phyloP scores from a whole-genome alignment of 148 eudicot species.

The Fallopia convolvulus region DNA sequence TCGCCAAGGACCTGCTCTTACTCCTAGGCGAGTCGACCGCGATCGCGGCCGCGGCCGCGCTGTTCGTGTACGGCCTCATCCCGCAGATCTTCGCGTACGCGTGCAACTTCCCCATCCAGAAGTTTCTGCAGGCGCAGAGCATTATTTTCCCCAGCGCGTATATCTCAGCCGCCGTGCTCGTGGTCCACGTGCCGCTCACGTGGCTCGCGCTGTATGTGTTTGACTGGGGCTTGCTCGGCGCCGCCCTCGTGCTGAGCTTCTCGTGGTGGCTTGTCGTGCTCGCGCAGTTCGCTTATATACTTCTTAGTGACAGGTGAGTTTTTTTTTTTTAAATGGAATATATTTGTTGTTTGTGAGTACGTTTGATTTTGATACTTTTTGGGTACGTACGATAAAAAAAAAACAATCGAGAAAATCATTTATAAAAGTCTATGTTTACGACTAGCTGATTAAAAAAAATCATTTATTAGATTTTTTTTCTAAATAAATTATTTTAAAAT shows the following conservation, averaged over 20 bases:
- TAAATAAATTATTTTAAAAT: no score
- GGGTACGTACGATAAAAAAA: no score
- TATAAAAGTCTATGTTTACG: no score
- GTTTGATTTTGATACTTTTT: no score
- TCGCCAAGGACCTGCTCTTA: conserved; percentile 31
- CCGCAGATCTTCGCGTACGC: conserved; percentile 55
- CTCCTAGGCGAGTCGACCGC: conserved; percentile 34
- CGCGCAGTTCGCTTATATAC: conserved; percentile 36
- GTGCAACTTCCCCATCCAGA: conserved; percentile 41
- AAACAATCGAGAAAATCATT: no score
- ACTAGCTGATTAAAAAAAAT: no score
- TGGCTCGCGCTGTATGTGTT: conserved; percentile 31
- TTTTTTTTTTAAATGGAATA: no score
- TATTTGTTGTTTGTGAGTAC: no score
- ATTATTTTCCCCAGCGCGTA: conserved; percentile 37
- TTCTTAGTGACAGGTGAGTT: conserved; percentile 22
- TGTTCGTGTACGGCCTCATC: conserved; percentile 43
- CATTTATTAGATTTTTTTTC: no score
- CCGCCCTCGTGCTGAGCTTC: conserved; percentile 34
- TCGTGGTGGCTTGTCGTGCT: conserved; percentile 52
- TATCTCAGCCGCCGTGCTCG: conserved; percentile 31
- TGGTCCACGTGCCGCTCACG: conserved; percentile 22
- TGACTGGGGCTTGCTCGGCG: conserved; percentile 40
- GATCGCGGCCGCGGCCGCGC: conserved; percentile 31
- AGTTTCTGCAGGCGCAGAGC: conserved; percentile 49